Evolutionary conservation across 2,329 filamentous ascomycete species (phyloP), one percentile per base, ranked within the genome.

Genomic region (Fusarium floridanum): DNA sequence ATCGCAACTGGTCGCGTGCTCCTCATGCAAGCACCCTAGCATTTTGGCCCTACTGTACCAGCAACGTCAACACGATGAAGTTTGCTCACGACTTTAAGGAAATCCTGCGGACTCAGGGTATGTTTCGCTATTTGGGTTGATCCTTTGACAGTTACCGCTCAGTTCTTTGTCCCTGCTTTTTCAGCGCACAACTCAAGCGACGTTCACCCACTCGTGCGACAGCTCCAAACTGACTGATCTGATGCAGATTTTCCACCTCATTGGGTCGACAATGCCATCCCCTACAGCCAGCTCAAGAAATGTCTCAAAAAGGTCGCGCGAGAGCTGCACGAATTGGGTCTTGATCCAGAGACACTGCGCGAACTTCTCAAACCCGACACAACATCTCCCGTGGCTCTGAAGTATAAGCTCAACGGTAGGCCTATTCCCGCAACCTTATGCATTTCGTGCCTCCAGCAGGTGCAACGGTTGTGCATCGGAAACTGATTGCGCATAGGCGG

Each of bases 251-350:
- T 95, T 80, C 95, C 95, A 9, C 84, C 89, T 60, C 91, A 92
- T 80, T 92, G 90, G 90, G 85, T 95, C 59, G 88, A 92, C 53
- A 91, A 91, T 32, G 94, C 95, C 59, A 94, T 97, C 71, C 94
- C 93, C 4, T 97, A 97, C 81, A 89, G 92, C 53, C 90, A 95
- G 82, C 89, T 97, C 66, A 97, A 97, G 84, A 97, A 97, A 85
- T 94, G 93, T 83, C 92, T 97, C 80, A 96, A 95, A 80, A 92
- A 92, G 80, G 92, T 97, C 60, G 90, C 92, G 74, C 84, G 86
- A 61, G 94, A 97, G 84, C 87, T 97, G 62, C 84, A 87, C 45
- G 87, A 88, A 37, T 84, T 96, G 16, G 94, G 94, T 9, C 89
- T 97, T 34, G 92, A 94, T 73, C 89, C 90, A 6, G 88, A 92